Base-by-base conservation (phyloP, 768 basidiomycete genomes). In the Naganishia kalamii region DNA sequence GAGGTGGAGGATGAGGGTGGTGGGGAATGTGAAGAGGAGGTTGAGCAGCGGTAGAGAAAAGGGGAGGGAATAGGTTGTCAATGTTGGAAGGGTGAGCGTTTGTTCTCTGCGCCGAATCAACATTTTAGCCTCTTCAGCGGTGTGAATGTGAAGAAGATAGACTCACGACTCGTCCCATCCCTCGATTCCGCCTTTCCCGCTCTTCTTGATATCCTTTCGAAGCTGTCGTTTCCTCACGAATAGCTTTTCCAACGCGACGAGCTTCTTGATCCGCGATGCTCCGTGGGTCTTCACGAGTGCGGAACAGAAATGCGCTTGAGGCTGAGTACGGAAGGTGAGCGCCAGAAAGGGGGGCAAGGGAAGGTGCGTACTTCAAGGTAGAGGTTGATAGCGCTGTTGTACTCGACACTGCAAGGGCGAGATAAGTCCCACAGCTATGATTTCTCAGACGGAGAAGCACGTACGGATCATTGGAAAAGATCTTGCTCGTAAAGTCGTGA, bases 161-260 rank as follows among this genome's bases (percentile, higher is more conserved):
- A 62, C 65, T 21, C 29, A 66, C 65, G 27, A 37, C 27, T 67
- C 66, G 33, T 67, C 66, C 66, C 66, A 67, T 21, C 62, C 66
- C 15, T 33, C 59, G 5, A 43, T 23, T 3, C 32, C 40, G 15
- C 25, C 48, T 27, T 30, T 57, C 19, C 40, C 43, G 15, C 40
- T 40, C 47, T 51, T 47, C 30, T 51, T 47, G 21, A 59, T 35
- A 29, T 63, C 61, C 50, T 15, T 43, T 23, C 29, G 19, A 46
- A 50, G 30, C 40, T 51, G 27, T 43, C 63, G 37, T 40, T 54
- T 35, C 32, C 66, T 43, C 3, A 67, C 66, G 37, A 67, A 52
- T 21, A 61, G 41, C 43, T 61, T 62, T 27, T 63, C 44, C n/a
- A 67, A 43, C 5, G 49, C 60, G n/a, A 67, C 17, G 8, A 60